Percentiles rank a stretch among this genome's conserved stretches.
phyloP scores from a whole-genome alignment of 192 early-diverging fungal species.

The Coemansia erecta region DNA sequence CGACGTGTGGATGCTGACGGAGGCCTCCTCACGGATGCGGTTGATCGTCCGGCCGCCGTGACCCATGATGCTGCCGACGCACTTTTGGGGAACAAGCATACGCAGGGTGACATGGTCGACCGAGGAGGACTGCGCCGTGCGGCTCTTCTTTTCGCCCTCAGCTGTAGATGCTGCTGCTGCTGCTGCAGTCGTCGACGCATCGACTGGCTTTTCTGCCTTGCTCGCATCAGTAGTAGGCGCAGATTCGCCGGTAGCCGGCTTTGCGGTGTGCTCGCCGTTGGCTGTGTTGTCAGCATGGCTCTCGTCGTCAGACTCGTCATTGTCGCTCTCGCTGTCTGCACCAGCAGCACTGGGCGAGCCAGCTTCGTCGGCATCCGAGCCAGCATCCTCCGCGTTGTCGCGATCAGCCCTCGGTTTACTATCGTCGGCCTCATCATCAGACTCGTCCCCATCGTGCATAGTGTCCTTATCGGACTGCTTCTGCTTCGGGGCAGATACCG shows the following conservation, averaged over 20 bases:
- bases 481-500: neutral
- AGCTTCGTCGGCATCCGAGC: neutral
- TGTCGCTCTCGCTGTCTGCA: neutral
- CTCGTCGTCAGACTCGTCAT: conserved; percentile 9
- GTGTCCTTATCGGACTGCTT: neutral
- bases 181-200: neutral
- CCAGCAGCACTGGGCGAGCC: neutral
- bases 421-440: neutral
- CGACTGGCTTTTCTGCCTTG: neutral
- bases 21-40: conserved; percentile 35
- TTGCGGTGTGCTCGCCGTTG: neutral
- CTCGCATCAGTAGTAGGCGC: neutral
- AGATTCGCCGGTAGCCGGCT: neutral
- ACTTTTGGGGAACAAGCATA: conserved; percentile 49
- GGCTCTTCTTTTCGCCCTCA: neutral
- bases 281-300: neutral
- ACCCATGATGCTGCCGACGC: conserved; percentile 55
- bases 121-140: neutral
- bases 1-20: conserved; percentile 46
- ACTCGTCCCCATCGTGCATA: conserved; percentile 8
- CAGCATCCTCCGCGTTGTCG: neutral
- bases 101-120: conserved; percentile 22
- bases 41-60: conserved; percentile 51
- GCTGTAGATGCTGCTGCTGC: neutral
- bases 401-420: neutral